Conservation (phyloP, 768 basidiomycete genomes). For the Leucosporidium creatinivorum region DNA sequence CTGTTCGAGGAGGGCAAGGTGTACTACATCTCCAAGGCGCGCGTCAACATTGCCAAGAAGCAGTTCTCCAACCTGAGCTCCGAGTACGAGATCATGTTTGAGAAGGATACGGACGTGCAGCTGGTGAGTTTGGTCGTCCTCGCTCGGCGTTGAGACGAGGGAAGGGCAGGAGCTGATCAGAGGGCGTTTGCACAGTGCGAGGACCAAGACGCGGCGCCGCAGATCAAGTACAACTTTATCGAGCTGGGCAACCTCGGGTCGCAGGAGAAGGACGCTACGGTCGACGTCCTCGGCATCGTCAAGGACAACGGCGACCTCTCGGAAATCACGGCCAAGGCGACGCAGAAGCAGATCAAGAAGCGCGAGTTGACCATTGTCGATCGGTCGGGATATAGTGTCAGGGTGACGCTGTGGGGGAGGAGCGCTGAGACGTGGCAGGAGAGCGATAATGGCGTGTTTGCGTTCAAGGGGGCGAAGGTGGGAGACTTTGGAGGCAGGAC, state of each 20-base stretch:
- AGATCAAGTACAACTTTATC: conserved; percentile 76
- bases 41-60: conserved; percentile 92
- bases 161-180: no score
- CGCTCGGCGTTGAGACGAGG: no score
- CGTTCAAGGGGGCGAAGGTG: conserved; percentile 89
- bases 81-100: conserved; percentile 88
- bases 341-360: conserved; percentile 72
- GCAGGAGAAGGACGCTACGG: conserved; percentile 62
- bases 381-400: conserved; percentile 63
- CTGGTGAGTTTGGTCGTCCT: conserved; percentile 59
- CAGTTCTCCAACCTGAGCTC: conserved; percentile 84
- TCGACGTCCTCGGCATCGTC: conserved; percentile 82
- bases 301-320: conserved; percentile 64
- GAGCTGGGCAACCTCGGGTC: conserved; percentile 57
- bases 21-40: conserved; percentile 80
- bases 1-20: conserved; percentile 84
- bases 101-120: conserved; percentile 72
- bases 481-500: conserved; percentile 84
- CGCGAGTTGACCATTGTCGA: conserved; percentile 87
- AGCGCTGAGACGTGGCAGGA: conserved; percentile 61
- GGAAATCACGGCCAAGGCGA: conserved; percentile 68
- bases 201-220: conserved; percentile 67
- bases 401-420: conserved; percentile 91
- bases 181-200: no score
- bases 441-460: conserved; percentile 54